Evolutionary conservation across 108 stramenopile genomes (phyloP).

Genomic region (Skeletonema marinoi): DNA sequence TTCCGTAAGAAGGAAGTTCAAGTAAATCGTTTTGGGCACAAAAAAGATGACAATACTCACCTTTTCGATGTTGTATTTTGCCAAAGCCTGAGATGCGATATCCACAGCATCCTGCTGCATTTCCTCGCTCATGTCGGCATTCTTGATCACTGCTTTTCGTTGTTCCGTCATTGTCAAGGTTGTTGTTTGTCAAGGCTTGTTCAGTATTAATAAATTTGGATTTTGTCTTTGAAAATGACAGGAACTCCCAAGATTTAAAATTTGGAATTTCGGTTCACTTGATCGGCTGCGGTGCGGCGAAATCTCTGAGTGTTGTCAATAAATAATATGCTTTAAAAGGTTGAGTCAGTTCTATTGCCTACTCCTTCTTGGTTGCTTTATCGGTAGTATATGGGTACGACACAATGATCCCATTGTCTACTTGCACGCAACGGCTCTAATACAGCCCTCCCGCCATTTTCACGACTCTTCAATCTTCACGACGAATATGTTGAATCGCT

Average conservation of each 20-base stretch:
- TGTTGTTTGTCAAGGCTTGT: too few relatives aligned
- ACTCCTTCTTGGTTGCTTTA: too few relatives aligned
- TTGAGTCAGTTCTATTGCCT: too few relatives aligned
- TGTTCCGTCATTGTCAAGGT: constrained; percentile 76
- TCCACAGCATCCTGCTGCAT: constrained; percentile 99
- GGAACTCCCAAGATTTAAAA: background rate
- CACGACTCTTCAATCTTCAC: too few relatives aligned
- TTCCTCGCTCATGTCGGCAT: constrained; percentile 99
- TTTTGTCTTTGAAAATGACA: background rate
- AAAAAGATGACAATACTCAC: constrained; percentile 43
- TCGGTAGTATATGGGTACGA: too few relatives aligned
- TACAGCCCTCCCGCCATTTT: too few relatives aligned
- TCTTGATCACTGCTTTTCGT: constrained; percentile 99
- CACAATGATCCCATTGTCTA: too few relatives aligned
- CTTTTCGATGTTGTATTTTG: constrained; percentile 99
- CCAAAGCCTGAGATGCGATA: constrained; percentile 97
- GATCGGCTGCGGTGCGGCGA: background rate
- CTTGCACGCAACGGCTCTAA: too few relatives aligned
- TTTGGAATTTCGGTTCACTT: background rate
- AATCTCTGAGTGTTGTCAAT: background rate
- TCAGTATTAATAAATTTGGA: too few relatives aligned
- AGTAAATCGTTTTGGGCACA: background rate
- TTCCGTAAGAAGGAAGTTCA: background rate
- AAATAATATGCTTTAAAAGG: too few relatives aligned
- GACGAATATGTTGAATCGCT: too few relatives aligned